These are phyloP conservation scores for Heterobasidion irregulare DNA, from an alignment of 1,284 basidiomycete species.

Conservation along the genomic window DNA sequence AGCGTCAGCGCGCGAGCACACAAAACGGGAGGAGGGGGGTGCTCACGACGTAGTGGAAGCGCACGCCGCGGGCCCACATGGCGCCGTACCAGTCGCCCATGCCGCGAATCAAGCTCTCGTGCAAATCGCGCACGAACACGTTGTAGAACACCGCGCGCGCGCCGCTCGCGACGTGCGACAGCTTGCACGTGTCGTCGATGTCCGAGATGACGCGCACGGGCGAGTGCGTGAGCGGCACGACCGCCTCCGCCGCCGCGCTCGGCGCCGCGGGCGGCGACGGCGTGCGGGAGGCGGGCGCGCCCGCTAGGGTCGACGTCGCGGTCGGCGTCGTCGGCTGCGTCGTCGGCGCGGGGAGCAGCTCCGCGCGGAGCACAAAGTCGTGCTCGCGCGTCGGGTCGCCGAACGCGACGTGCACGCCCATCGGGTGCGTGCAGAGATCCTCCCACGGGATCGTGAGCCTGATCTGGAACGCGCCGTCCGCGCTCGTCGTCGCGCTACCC, in stretches of 20 bases:
- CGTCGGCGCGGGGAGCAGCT: conserved; percentile 26
- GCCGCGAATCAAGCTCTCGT: conserved; percentile 74
- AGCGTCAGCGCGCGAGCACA: conserved; percentile 3
- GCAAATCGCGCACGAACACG: conserved; percentile 70
- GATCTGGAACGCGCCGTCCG: conserved; percentile 67
- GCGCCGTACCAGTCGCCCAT: conserved; percentile 79
- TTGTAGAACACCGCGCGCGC: conserved; percentile 71
- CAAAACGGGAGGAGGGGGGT: not conserved
- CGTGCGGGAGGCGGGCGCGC: not conserved
- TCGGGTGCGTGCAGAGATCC: conserved; percentile 52
- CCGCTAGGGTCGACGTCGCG: no score
- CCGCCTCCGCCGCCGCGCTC: conserved; percentile 20
- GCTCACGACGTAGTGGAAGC: conserved; percentile 84
- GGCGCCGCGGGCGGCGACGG: conserved; percentile 5
- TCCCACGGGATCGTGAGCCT: conserved; percentile 62
- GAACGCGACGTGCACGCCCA: conserved; percentile 48
- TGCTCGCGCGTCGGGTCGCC: conserved; percentile 43
- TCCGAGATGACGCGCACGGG: conserved; percentile 81
- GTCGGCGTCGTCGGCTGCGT: not conserved
- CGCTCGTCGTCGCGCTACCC: conserved; percentile 43
- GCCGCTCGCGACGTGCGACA: conserved; percentile 65
- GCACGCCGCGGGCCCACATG: conserved; percentile 61
- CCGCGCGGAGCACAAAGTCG: conserved; percentile 47
- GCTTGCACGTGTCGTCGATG: conserved; percentile 91
- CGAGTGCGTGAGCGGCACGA: conserved; percentile 44